phyloP scores from a whole-genome alignment of 768 basidiomycete species.

The Mycena amicta region DNA sequence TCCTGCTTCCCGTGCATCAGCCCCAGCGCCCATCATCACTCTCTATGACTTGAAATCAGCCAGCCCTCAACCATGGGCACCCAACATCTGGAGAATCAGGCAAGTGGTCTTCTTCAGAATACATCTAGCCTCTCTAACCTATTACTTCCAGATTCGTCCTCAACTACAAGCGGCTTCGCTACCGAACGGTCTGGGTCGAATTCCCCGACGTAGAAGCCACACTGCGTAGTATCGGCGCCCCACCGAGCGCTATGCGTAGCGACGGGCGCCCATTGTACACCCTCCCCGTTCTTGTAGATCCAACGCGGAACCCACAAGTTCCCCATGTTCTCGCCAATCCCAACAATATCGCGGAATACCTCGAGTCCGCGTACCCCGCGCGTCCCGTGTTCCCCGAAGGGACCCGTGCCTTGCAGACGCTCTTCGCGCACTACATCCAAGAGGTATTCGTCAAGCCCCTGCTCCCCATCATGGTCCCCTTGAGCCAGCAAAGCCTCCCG shows the following conservation, averaged over 20 bases:
- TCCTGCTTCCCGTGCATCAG: conserved; percentile 11
- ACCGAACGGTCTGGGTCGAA: conserved; percentile 72
- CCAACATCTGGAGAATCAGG: conserved; percentile 52
- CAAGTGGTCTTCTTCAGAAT: conserved; percentile 35
- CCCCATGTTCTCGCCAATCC: conserved; percentile 62
- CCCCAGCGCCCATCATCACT: conserved; percentile 17
- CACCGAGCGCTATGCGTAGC: conserved; percentile 51
- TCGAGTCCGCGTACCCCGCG: conserved; percentile 68
- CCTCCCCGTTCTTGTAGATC: conserved; percentile 71
- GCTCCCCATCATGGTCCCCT: conserved; percentile 68
- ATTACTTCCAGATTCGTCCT: conserved; percentile 29
- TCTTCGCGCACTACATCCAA: conserved; percentile 72
- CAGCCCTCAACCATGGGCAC: conserved; percentile 21
- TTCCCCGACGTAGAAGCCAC: conserved; percentile 68
- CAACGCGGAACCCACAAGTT: conserved; percentile 42
- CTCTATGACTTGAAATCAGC: conserved; percentile 23
- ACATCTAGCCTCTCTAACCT: not conserved
- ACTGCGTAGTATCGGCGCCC: conserved; percentile 59
- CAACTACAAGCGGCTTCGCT: conserved; percentile 75
- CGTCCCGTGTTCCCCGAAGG: conserved; percentile 74
- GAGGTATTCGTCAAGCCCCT: conserved; percentile 68
- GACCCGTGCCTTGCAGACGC: conserved; percentile 63
- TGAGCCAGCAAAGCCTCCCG: conserved; percentile 64
- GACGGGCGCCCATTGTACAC: conserved; percentile 68
- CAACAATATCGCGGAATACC: conserved; percentile 69